These are phyloP conservation scores for Emergomyces pasteurianus DNA, from an alignment of 2,329 filamentous ascomycete genomes.

Conservation along the genomic window DNA sequence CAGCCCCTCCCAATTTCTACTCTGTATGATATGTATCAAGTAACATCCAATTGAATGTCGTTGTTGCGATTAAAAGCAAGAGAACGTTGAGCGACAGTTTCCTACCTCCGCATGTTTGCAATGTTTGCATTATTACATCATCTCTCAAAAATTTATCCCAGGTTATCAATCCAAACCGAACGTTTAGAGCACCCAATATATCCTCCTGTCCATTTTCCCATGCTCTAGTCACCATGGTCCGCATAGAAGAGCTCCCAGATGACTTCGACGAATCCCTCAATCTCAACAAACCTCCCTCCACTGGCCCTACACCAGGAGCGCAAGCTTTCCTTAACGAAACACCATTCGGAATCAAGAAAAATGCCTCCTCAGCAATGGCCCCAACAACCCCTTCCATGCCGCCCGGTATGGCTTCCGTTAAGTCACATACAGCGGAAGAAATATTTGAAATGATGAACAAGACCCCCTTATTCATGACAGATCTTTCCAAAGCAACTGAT, in stretches of 20 bases:
- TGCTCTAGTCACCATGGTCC: slow-evolving; percentile 35
- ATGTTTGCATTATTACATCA: not conserved
- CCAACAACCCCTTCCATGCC: slow-evolving; percentile 40
- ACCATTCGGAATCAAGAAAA: slow-evolving; percentile 30
- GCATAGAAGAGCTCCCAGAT: slow-evolving; percentile 39
- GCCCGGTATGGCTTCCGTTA: slow-evolving; percentile 46
- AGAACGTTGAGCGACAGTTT: no score
- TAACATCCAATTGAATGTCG: not conserved
- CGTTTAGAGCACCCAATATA: no score
- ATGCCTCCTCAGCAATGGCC: slow-evolving; percentile 20
- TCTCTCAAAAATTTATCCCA: not conserved
- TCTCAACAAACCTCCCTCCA: slow-evolving; percentile 25
- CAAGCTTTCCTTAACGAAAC: slow-evolving; percentile 19
- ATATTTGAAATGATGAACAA: slow-evolving; percentile 54
- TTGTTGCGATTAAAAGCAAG: not conserved
- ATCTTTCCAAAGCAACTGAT: slow-evolving; percentile 53
- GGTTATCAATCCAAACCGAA: not conserved
- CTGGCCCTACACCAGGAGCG: slow-evolving; percentile 1
- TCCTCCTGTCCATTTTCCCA: not conserved
- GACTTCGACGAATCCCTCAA: slow-evolving; percentile 38
- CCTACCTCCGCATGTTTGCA: not conserved
- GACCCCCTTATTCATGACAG: slow-evolving; percentile 89
- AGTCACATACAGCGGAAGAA: slow-evolving; percentile 47
- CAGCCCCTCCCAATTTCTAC: no score
- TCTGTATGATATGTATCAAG: no score